A percentile compares a stretch with the other conserved stretches of the same genome.
Conservation (phyloP, 164 flowering plant genomes). For the Vitis labrusca region DNA sequence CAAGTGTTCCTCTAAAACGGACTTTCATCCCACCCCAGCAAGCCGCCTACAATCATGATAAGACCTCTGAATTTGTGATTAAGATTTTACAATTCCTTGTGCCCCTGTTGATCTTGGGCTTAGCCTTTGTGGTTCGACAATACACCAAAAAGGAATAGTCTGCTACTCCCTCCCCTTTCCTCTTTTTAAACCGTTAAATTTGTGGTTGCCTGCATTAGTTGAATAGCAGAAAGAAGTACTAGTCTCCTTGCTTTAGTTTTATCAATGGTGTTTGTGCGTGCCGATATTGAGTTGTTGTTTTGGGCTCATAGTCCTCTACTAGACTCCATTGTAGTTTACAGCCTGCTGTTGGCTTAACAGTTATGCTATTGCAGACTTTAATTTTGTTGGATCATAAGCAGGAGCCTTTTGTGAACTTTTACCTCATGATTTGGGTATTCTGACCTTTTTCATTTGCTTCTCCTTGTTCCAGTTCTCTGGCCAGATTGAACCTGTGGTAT, state of each 20-base stretch:
- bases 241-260: neutral
- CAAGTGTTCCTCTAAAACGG: slow-evolving; percentile 62
- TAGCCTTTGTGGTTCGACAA: slow-evolving; percentile 71
- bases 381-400: no score
- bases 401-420: no score
- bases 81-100: slow-evolving; percentile 83
- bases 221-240: neutral
- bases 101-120: slow-evolving; percentile 76
- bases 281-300: neutral
- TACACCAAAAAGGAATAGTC: slow-evolving; percentile 67
- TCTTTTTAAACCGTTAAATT: neutral
- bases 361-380: no score
- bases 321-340: no score
- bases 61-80: slow-evolving; percentile 58
- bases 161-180: neutral
- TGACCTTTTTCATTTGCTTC: no score
- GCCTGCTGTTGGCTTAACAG: no score
- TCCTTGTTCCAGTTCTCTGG: no score
- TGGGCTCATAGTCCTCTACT: no score
- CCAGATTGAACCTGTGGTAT: no score
- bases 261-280: neutral
- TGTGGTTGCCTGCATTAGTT: slow-evolving; percentile 4
- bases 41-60: slow-evolving; percentile 47
- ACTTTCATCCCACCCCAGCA: slow-evolving; percentile 42
- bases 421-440: no score